These are phyloP conservation scores for Suillus alpinus DNA, from an alignment of 768 basidiomycete species.

Conservation along the genomic window DNA sequence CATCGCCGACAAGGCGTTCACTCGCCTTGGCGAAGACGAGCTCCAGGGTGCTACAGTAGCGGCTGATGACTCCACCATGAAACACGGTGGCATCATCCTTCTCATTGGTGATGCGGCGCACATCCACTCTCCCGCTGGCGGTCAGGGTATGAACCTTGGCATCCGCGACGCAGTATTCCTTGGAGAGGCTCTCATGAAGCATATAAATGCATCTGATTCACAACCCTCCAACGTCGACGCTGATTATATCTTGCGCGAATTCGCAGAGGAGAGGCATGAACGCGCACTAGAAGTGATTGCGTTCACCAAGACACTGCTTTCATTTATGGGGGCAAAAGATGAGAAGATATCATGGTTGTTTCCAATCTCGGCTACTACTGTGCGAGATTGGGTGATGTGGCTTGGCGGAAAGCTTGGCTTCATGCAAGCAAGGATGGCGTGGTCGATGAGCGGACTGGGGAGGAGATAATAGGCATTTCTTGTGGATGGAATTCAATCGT, in stretches of 20 bases:
- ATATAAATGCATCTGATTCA: constrained; percentile 16
- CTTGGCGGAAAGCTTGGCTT: constrained; percentile 1
- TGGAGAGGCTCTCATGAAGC: constrained; percentile 34
- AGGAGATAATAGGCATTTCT: neutral
- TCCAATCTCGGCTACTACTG: constrained; percentile 1
- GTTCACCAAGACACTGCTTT: constrained; percentile 34
- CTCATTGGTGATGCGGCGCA: constrained; percentile 49
- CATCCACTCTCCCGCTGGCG: constrained; percentile 50
- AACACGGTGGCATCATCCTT: constrained; percentile 18
- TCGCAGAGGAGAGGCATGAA: constrained; percentile 30
- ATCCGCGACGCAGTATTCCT: constrained; percentile 46
- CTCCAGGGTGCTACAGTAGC: neutral
- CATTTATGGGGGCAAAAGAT: constrained; percentile 9
- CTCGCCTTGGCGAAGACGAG: constrained; percentile 21
- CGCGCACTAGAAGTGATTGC: constrained; percentile 37
- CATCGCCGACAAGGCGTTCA: constrained; percentile 39
- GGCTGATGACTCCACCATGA: neutral
- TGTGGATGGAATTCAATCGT: neutral
- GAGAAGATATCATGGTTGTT: constrained; percentile 1
- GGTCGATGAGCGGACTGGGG: constrained; percentile 5
- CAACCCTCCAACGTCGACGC: constrained; percentile 10
- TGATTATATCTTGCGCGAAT: constrained; percentile 20
- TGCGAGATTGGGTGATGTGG: constrained; percentile 7
- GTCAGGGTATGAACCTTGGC: constrained; percentile 55
- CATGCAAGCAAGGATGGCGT: neutral